Conservation (phyloP, 1,284 basidiomycete species). For the Boletus subluridellus region DNA sequence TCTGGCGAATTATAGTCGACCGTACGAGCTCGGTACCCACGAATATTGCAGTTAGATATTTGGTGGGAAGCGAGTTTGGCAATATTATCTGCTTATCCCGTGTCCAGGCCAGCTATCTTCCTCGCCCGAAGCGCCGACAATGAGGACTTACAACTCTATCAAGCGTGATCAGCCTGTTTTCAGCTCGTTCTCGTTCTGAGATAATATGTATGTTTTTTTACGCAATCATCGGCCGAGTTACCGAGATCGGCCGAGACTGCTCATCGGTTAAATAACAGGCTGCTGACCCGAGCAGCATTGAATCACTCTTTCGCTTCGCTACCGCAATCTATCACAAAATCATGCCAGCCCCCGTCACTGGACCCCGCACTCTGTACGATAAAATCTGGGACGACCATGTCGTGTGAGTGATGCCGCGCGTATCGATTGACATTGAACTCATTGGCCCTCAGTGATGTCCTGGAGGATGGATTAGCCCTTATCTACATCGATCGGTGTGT, state of each 20-base stretch:
- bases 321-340: conserved; percentile 25
- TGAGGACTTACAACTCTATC: neutral
- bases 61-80: too few species aligned
- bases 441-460: conserved; percentile 52
- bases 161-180: neutral
- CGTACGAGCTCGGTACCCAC: neutral
- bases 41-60: too few species aligned
- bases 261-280: neutral
- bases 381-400: conserved; percentile 97
- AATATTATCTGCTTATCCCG: neutral
- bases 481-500: conserved; percentile 88
- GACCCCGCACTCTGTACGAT: conserved; percentile 86
- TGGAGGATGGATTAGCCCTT: conserved; percentile 81
- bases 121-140: neutral
- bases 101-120: neutral
- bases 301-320: neutral
- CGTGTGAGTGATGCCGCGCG: conserved; percentile 53
- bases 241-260: conserved; percentile 21
- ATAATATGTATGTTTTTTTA: neutral
- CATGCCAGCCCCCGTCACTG: conserved; percentile 54
- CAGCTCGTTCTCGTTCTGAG: neutral
- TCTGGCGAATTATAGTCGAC: neutral
- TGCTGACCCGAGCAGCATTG: neutral
- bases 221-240: conserved; percentile 20
- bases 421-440: conserved; percentile 10